These are phyloP conservation scores for Prunella vulgaris DNA, from an alignment of 257 asterid species.

Conservation along the genomic window DNA sequence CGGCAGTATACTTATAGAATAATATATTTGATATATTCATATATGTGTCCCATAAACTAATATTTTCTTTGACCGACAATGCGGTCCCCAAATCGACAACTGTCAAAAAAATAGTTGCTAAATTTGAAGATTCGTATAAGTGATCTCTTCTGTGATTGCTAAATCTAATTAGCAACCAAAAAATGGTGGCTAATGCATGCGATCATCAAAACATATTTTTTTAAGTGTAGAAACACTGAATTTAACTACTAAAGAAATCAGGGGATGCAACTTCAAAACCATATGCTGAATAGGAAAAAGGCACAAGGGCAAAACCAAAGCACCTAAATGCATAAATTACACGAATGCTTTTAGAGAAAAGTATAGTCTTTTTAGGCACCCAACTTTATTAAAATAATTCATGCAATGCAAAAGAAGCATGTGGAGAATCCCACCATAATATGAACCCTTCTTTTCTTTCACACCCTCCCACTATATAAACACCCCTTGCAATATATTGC, in stretches of 20 bases:
- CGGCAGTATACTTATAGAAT: too few species aligned
- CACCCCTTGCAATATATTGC: slow-evolving; percentile 9
- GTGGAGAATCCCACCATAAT: slow-evolving; percentile 20
- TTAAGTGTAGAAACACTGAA: not conserved
- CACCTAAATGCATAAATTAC: slow-evolving; percentile 18
- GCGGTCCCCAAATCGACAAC: too few species aligned
- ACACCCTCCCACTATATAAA: slow-evolving; percentile 12
- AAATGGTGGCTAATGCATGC: too few species aligned
- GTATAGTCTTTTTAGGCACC: slow-evolving; percentile 22
- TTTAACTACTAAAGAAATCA: not conserved
- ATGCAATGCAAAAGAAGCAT: slow-evolving; percentile 21
- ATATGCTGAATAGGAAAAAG: slow-evolving; percentile 11
- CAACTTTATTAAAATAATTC: slow-evolving; percentile 22
- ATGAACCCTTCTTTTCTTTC: not conserved
- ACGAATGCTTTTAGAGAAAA: slow-evolving; percentile 25
- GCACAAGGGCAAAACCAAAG: slow-evolving; percentile 19
- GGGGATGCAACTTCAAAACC: slow-evolving; percentile 18
- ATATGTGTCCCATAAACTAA: too few species aligned
- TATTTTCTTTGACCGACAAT: too few species aligned
- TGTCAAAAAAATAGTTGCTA: too few species aligned
- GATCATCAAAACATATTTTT: too few species aligned
- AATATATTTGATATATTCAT: too few species aligned
- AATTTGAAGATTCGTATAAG: too few species aligned
- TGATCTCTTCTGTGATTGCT: too few species aligned
- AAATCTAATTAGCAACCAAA: too few species aligned